A percentile compares a stretch with the other conserved stretches of the same genome.
These are phyloP conservation scores for Ganoderma meredithae DNA, from an alignment of 1,284 basidiomycete genomes.

Conservation along the genomic window DNA sequence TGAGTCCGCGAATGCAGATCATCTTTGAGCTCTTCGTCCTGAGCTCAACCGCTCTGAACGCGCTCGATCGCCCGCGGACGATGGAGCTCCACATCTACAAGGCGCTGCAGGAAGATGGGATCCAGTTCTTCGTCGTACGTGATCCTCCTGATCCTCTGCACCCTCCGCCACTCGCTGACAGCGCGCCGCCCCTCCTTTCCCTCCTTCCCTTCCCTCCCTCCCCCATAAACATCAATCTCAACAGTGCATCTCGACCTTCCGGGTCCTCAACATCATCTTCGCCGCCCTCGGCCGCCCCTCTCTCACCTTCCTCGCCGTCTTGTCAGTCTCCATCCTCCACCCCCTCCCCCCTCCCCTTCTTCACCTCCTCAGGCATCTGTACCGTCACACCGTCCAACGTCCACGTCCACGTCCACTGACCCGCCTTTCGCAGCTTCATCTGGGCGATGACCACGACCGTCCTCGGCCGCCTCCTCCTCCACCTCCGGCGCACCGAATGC, in stretches of 20 bases:
- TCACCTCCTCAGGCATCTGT: too few species aligned
- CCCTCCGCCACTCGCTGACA: background rate
- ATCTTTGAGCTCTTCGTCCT: constrained; percentile 42
- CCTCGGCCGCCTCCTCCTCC: constrained; percentile 36
- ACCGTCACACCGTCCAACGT: background rate
- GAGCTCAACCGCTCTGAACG: constrained; percentile 38
- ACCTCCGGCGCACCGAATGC: constrained; percentile 34
- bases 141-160: background rate
- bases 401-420: background rate
- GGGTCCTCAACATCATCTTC: constrained; percentile 37
- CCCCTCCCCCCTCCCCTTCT: too few species aligned
- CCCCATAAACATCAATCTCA: background rate
- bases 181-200: background rate
- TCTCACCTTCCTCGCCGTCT: constrained; percentile 37
- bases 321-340: constrained; percentile 32
- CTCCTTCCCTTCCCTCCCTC: too few species aligned
- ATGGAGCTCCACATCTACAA: constrained; percentile 36
- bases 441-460: constrained; percentile 38
- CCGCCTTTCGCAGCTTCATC: constrained; percentile 33
- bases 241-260: constrained; percentile 35
- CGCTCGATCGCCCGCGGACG: constrained; percentile 40
- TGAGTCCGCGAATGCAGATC: constrained; percentile 27
- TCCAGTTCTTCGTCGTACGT: constrained; percentile 41
- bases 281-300: constrained; percentile 35
- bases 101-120: constrained; percentile 40